These are phyloP conservation scores for Geum urbanum DNA, from an alignment of 306 rosid species.

Conservation along the genomic window DNA sequence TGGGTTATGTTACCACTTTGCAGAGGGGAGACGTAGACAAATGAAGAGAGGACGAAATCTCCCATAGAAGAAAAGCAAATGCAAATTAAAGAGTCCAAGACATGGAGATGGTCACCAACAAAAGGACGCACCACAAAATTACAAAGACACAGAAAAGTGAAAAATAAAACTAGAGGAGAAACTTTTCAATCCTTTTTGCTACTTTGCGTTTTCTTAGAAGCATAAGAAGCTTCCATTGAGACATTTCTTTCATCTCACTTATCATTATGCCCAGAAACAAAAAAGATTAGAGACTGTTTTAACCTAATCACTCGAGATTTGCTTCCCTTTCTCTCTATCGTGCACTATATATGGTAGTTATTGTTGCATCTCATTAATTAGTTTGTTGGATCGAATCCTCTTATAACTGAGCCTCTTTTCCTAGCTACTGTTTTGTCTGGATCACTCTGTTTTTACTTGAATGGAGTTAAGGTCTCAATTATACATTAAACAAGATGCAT, in stretches of 20 bases:
- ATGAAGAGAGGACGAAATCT: conserved; percentile 9
- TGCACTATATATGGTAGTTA: conserved; percentile 18
- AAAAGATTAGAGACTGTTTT: neutral
- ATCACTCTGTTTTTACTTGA: conserved; percentile 13
- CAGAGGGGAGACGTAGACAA: too few species aligned
- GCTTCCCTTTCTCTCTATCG: conserved; percentile 16
- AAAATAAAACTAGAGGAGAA: neutral
- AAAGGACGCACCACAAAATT: conserved; percentile 18
- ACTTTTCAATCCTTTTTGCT: conserved; percentile 29
- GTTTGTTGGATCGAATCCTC: neutral
- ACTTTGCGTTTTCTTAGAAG: conserved; percentile 28
- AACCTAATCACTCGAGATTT: conserved; percentile 10
- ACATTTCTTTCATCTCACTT: conserved; percentile 2
- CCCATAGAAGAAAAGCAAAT: conserved; percentile 9
- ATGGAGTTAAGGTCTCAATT: conserved; percentile 16
- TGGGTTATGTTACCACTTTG: neutral
- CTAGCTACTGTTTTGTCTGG: neutral
- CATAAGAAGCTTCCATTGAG: conserved; percentile 43
- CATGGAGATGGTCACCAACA: conserved; percentile 25
- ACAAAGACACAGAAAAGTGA: neutral
- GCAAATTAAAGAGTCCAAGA: neutral
- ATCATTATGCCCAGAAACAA: neutral
- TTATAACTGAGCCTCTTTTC: neutral
- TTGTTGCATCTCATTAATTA: conserved; percentile 20
- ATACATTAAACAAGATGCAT: conserved; percentile 1